These are phyloP conservation scores for Schizophyllum amplum DNA, from an alignment of 1,284 basidiomycete species.

Conservation along the genomic window DNA sequence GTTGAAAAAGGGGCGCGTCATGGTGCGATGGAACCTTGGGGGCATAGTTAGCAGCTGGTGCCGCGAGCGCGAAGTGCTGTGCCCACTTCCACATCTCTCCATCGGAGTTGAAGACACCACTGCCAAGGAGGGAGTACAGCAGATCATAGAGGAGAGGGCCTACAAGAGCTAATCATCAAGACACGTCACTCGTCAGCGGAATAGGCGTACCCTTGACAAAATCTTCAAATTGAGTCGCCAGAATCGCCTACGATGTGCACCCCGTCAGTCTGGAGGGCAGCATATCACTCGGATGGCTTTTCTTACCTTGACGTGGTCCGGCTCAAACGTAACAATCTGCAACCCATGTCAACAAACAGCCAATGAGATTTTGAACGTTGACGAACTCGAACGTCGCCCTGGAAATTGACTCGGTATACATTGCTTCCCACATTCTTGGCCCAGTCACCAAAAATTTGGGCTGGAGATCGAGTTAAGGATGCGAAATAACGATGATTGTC, in stretches of 20 bases:
- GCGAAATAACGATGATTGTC: background rate
- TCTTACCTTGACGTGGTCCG: background rate
- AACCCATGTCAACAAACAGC: background rate
- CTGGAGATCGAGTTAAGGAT: background rate
- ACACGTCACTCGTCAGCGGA: background rate
- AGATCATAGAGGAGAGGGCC: background rate
- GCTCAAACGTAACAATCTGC: background rate
- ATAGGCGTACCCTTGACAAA: slow-evolving; percentile 8
- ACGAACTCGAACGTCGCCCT: background rate
- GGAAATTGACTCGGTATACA: background rate
- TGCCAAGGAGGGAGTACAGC: slow-evolving; percentile 7
- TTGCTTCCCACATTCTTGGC: background rate
- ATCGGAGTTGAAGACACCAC: slow-evolving; percentile 13
- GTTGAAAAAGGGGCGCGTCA: slow-evolving; percentile 39
- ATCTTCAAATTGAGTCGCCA: slow-evolving; percentile 10
- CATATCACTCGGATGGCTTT: too few species aligned
- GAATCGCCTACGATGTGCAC: slow-evolving; percentile 3
- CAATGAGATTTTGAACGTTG: background rate
- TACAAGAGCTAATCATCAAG: background rate
- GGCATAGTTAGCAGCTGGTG: background rate
- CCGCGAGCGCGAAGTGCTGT: background rate
- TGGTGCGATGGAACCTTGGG: slow-evolving; percentile 32
- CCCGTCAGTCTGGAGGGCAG: too few species aligned
- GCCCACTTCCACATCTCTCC: slow-evolving; percentile 3
- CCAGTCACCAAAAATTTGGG: background rate